Base-by-base conservation (phyloP, 306 rosid genomes). In the Ormosia emarginata region DNA sequence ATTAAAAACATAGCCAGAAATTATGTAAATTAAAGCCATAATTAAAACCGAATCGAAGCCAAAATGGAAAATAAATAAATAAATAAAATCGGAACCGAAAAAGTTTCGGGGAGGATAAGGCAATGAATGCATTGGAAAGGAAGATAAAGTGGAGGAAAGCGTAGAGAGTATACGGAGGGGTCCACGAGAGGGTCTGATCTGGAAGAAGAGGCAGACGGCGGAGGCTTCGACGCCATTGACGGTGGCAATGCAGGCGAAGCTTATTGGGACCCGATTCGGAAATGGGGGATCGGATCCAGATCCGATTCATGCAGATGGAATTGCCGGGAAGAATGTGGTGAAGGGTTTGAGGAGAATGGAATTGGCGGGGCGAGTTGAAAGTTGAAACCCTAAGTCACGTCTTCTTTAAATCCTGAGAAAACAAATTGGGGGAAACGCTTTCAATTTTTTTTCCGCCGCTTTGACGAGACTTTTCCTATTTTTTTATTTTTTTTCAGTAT, bases 151-250 rank as follows among this genome's bases (percentile, higher is more conserved):
- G 37, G 8, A 65, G 11, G 39, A 29, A 5, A 30, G 77, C 12
- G 46, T 14, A 58, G 77, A 69, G 52, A 47, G 78, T 10, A 15
- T 87, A 94, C 98, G 80, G 85, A 90, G 57, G 83, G 67, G 36
- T 81, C 91, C 47, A 79, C 46, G 50, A 8, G 75, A 81, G 83
- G 86, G 59, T 89, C 90, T 66, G 92, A 90, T 91, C 91, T 82
- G 37, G 67, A 63, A 71, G 90, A 88, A 3, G 97, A 91, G 8
- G 87, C 86, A 1, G 94, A 87, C 17, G 58, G 12, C 69, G 18
- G 33, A 57, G 90, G 89, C 29, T 84, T 90, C 72, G 98, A 94
- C 86, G 92, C 92, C 98, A 95, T 95, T 87, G 97, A 75, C 75
- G 79, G 36, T 1, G 87, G 80, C 90, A 84, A 82, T 69, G 89